Evolutionary conservation across 2,329 filamentous ascomycete genomes (phyloP).

Genomic region (Pseudogymnoascus sp.): DNA sequence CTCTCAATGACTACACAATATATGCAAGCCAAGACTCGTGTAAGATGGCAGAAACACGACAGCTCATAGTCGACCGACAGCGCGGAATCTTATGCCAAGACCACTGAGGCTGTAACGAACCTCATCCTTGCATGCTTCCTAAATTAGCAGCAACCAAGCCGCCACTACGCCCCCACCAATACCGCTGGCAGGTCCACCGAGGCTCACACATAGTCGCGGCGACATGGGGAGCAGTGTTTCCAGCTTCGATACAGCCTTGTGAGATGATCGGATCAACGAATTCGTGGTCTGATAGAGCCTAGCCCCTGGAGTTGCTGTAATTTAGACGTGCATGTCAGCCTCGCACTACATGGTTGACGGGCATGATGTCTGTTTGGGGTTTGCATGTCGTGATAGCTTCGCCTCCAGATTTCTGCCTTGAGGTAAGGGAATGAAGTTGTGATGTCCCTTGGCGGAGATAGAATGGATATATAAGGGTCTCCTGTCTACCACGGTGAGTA

Average conservation of each 20-base stretch:
- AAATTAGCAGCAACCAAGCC: not conserved
- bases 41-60: not conserved
- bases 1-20: not conserved
- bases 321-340: not conserved
- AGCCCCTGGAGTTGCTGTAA: not conserved
- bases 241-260: not conserved
- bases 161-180: not conserved
- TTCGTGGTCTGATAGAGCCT: not conserved
- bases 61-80: not conserved
- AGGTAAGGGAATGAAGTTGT: not conserved
- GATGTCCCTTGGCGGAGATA: not conserved
- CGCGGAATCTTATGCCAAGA: not conserved
- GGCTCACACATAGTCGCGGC: not conserved
- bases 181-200: not conserved
- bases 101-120: not conserved
- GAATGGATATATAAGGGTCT: not conserved
- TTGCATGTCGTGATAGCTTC: not conserved
- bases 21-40: not conserved
- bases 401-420: not conserved
- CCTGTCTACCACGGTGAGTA: not conserved
- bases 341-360: not conserved
- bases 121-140: not conserved
- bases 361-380: not conserved
- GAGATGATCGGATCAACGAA: not conserved
- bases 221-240: not conserved